Percentiles rank a stretch among this genome's conserved stretches.
Evolutionary conservation across 139 green algal species (phyloP).

Genomic region (Asterochloris erici): DNA sequence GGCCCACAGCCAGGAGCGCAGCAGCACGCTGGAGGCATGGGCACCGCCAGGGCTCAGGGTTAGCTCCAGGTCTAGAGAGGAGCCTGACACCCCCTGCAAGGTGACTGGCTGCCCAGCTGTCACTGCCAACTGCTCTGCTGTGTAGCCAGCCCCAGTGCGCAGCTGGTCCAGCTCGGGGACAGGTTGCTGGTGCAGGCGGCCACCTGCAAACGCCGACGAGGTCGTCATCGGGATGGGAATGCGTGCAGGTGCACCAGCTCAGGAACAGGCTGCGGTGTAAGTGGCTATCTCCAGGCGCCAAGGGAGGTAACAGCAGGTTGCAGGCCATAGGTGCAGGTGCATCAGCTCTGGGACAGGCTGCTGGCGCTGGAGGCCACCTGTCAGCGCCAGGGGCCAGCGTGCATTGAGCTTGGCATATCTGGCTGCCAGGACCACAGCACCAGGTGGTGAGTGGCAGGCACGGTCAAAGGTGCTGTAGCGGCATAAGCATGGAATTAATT

Average conservation of each 20-base stretch:
- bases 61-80: conserved; percentile 3
- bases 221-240: background rate
- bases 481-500: background rate
- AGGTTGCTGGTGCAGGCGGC: conserved; percentile 18
- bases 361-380: too few relatives aligned
- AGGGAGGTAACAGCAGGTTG: too few relatives aligned
- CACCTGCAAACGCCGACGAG: conserved; percentile 5
- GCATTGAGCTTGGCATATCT: too few relatives aligned
- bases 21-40: conserved; percentile 9
- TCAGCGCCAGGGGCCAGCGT: too few relatives aligned
- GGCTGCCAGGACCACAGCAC: background rate
- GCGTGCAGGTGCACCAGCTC: conserved; percentile 5
- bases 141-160: background rate
- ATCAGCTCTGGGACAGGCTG: too few relatives aligned
- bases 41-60: background rate
- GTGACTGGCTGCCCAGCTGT: background rate
- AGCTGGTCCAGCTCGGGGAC: conserved; percentile 17
- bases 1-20: conserved; percentile 9
- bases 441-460: background rate
- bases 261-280: conserved; percentile 22
- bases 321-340: too few relatives aligned
- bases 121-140: background rate
- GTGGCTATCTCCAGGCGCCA: conserved; percentile 3
- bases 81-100: background rate
- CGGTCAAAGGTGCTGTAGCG: background rate